These are phyloP conservation scores for Ustilago vetiveriae DNA, from an alignment of 1,284 basidiomycete genomes.

Conservation along the genomic window DNA sequence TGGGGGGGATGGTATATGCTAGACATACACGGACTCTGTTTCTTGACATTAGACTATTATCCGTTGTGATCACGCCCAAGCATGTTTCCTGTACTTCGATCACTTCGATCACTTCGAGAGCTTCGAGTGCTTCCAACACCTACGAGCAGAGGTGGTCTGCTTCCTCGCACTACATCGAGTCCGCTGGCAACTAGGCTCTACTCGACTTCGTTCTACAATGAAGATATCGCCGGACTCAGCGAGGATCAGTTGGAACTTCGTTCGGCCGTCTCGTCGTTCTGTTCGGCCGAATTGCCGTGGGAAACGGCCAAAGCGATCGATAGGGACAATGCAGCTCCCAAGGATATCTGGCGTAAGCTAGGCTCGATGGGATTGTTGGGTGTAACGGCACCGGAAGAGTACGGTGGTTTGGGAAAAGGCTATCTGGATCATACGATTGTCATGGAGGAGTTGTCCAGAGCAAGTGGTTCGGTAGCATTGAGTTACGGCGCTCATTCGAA, in stretches of 20 bases:
- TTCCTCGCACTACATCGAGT: no score
- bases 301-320: slow-evolving; percentile 49
- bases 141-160: no score
- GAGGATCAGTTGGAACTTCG: slow-evolving; percentile 50
- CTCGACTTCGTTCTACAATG: slow-evolving; percentile 49
- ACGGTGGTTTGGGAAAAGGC: slow-evolving; percentile 54
- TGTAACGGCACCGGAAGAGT: slow-evolving; percentile 56
- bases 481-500: slow-evolving; percentile 85
- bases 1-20: no score
- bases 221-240: slow-evolving; percentile 44
- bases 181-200: not conserved
- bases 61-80: no score
- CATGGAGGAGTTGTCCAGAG: slow-evolving; percentile 76
- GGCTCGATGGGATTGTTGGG: slow-evolving; percentile 61
- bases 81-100: no score
- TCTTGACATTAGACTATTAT: no score
- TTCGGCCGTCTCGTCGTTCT: slow-evolving; percentile 48
- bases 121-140: no score
- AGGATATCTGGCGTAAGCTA: slow-evolving; percentile 57
- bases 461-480: slow-evolving; percentile 87
- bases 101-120: no score
- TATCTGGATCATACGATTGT: slow-evolving; percentile 61
- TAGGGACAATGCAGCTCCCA: slow-evolving; percentile 43
- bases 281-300: slow-evolving; percentile 39
- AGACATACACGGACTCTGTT: no score